Conservation (phyloP, 306 rosid genomes). For the Senna siamea region DNA sequence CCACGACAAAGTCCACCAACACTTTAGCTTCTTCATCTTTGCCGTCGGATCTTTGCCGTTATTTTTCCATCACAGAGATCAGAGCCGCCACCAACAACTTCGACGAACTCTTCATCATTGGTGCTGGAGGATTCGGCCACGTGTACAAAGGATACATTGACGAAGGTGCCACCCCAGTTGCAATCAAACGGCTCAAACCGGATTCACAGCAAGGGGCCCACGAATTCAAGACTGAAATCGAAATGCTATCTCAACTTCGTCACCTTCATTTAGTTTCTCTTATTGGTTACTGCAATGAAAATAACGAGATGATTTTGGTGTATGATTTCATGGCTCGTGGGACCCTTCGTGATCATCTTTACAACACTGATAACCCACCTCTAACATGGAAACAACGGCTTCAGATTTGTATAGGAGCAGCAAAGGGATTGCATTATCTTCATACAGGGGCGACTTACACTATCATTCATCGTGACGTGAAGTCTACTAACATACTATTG, state of each 20-base stretch:
- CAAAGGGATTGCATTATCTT: slow-evolving; percentile 43
- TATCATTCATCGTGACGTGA: slow-evolving; percentile 62
- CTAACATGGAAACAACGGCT: slow-evolving; percentile 46
- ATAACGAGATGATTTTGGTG: slow-evolving; percentile 46
- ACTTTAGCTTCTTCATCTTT: background rate
- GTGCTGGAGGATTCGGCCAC: slow-evolving; percentile 44
- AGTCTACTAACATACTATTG: slow-evolving; percentile 44
- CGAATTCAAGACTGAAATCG: slow-evolving; percentile 55
- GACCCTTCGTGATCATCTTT: slow-evolving; percentile 32
- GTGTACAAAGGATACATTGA: slow-evolving; percentile 38
- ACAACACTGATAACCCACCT: background rate
- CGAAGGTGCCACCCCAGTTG: background rate
- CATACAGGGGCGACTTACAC: slow-evolving; percentile 37
- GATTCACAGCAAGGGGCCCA: slow-evolving; percentile 44
- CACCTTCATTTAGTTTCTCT: slow-evolving; percentile 46
- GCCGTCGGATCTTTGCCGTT: slow-evolving; percentile 35
- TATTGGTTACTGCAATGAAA: slow-evolving; percentile 48
- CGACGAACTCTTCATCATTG: slow-evolving; percentile 27
- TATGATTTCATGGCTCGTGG: slow-evolving; percentile 48
- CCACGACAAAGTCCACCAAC: background rate
- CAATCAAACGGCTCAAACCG: slow-evolving; percentile 39
- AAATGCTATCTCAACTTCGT: slow-evolving; percentile 55
- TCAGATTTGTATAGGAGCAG: slow-evolving; percentile 37
- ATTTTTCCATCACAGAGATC: slow-evolving; percentile 34
- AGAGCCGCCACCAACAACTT: slow-evolving; percentile 40